Conservation (phyloP, 2,329 filamentous ascomycete species). For the Elsinoe necatrix region DNA sequence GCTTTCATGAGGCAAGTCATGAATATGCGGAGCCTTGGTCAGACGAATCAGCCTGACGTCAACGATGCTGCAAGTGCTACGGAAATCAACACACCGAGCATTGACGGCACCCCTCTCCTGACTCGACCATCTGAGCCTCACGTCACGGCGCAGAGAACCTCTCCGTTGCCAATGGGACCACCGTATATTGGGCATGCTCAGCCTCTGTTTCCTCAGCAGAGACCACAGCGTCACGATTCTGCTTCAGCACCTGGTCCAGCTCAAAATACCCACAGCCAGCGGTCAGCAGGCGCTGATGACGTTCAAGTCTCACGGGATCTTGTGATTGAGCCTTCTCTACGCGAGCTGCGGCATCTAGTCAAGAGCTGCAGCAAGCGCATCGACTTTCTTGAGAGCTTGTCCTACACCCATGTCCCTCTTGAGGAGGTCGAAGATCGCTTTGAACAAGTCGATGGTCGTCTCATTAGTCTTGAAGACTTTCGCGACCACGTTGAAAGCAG, state of each 20-base stretch:
- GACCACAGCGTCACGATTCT: not conserved
- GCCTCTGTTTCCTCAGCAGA: not conserved
- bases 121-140: constrained; percentile 8
- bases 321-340: not conserved
- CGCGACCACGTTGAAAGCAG: constrained; percentile 24
- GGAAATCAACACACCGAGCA: constrained; percentile 41
- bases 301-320: not conserved
- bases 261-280: not conserved
- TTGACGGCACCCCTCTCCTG: constrained; percentile 32
- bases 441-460: constrained; percentile 57
- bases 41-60: constrained; percentile 30
- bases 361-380: constrained; percentile 48
- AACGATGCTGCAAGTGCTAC: constrained; percentile 34
- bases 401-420: constrained; percentile 57
- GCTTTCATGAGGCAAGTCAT: constrained; percentile 13
- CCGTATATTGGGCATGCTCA: constrained; percentile 3
- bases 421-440: constrained; percentile 62
- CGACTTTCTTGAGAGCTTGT: constrained; percentile 60
- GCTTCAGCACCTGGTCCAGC: not conserved
- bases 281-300: not conserved
- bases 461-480: constrained; percentile 59
- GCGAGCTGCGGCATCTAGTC: constrained; percentile 42
- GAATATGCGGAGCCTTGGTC: not conserved
- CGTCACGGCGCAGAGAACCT: constrained; percentile 28
- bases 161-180: not conserved